Percentiles rank a stretch among this genome's conserved stretches.
These are phyloP conservation scores for Claviceps sp. DNA, from an alignment of 2,329 filamentous ascomycete genomes.

Conservation along the genomic window DNA sequence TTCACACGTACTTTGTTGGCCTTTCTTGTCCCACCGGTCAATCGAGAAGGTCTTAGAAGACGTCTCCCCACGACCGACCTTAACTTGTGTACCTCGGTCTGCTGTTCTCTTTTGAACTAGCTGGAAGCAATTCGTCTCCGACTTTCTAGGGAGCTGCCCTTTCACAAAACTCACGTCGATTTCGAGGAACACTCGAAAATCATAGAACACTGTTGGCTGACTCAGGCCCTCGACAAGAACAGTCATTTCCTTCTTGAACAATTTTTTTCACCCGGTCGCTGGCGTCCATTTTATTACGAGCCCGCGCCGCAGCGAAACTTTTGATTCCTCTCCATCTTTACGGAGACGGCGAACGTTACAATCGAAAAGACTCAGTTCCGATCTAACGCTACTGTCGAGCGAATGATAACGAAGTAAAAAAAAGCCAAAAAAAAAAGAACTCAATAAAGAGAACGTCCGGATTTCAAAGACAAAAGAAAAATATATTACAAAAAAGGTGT, in stretches of 20 bases:
- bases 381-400: not conserved
- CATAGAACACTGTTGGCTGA: not conserved
- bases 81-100: constrained; percentile 5
- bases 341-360: not conserved
- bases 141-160: constrained; percentile 18
- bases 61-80: not conserved
- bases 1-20: constrained; percentile 3
- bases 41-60: not conserved
- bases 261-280: constrained; percentile 33
- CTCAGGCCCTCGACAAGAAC: constrained; percentile 18
- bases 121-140: constrained; percentile 15
- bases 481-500: constrained; percentile 1
- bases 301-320: constrained; percentile 16
- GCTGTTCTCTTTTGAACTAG: constrained; percentile 20
- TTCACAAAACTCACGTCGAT: constrained; percentile 12
- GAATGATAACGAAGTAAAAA: not conserved
- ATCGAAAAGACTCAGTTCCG: not conserved
- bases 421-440: not conserved
- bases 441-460: not conserved
- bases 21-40: not conserved
- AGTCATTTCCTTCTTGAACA: constrained; percentile 18
- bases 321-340: constrained; percentile 5
- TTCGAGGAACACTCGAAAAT: not conserved
- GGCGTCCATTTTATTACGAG: constrained; percentile 38
- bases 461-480: not conserved